Base-by-base conservation (phyloP, 495 filamentous ascomycete genomes). In the Neurospora hispaniola region DNA sequence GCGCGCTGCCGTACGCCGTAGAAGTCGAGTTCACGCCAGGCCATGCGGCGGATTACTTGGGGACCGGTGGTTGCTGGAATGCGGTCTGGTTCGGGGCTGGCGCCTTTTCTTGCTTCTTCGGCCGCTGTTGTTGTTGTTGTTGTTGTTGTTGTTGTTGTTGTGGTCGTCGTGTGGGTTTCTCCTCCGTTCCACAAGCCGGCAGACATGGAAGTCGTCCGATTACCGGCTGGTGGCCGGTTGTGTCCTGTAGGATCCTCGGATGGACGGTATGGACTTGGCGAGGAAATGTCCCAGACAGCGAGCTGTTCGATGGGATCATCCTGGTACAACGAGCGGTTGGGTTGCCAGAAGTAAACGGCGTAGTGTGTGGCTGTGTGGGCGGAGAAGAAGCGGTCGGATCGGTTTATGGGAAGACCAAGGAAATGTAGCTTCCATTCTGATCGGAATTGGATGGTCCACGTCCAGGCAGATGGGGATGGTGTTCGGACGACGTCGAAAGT, bases 351-450 rank as follows among this genome's bases (percentile, higher is more conserved):
- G 77, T 92, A 92, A 4, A 91, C 83, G 40, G 86, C 88, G 76
- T 91, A 92, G 73, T 92, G 88, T 0, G 84, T 87, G 12, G 86
- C 74, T 42, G 81, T 91, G 76, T 92, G 90, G 2, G 86, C 78
- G 1, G 89, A 90, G 80, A 88, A 90, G 82, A 91, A 91, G 6
- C 89, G 86, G 73, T 91, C 88, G 59, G 83, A 79, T 23, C 84
- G 82, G 76, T 87, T 88, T 10, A 91, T 75, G 5, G 89, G 88
- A 39, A 91, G 84, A 7, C 88, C 89, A 5, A 88, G 81, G 71
- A 87, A 88, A 80, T 90, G 87, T 11, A 91, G 87, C 75, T 90
- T 89, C 88, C 88, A 92, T 76, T 92, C 89, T 73, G 88, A 90
- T n/a, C 90, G 88, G 38, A 86, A 85, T 1, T 74, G 74, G 68